Evolutionary conservation across 2,329 filamentous ascomycete species (phyloP), one percentile per base, ranked within the genome.

Genomic region (Arthroderma sp.): DNA sequence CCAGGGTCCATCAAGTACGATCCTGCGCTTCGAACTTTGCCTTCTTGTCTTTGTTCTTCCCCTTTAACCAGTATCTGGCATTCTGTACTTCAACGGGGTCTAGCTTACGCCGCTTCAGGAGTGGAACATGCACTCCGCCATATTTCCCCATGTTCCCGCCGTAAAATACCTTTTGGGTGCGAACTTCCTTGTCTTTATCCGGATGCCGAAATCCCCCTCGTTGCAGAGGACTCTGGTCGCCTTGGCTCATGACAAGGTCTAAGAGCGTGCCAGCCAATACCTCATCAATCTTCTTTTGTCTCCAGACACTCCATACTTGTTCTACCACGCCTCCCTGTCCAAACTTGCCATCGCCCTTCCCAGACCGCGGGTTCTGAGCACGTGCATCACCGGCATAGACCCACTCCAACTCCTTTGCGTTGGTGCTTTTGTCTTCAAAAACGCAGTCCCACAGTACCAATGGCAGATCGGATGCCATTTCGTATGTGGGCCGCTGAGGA

Each of bases 371-470:
- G 8, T 43, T 43, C 29, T 27, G 30, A 15, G 41, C 31, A 8
- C 36, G 10, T 9, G 54, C 53, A 50, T 89, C 83, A 37, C 83
- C 84, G 1, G 83, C 73, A 61, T 87, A 84, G 0, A 87, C 62
- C 89, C 91, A 98, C 11, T 79, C 61, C 45, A 95, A 59, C 0
- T 73, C 71, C 59, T 91, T 80, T 36, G 70, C 65, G 28, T 65
- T 63, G 53, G 68, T 58, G 52, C 65, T 62, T 47, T 70, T 57
- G 38, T 66, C 65, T 0, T 85, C 85, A 62, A 95, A 98, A 31
- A 93, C 73, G 64, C 89, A 96, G 65, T 96, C 86, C 89, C 89
- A 96, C 4, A 98, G 75, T 10, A 96, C 91, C 6, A 98, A 74
- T 2, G 91, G 89, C 28, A 80, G 77, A 60, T 96, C 89, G 41